Percentiles rank a stretch among this genome's conserved stretches.
phyloP scores from a whole-genome alignment of 805 yeast genomes.

The Pichia sporocuriosa region DNA sequence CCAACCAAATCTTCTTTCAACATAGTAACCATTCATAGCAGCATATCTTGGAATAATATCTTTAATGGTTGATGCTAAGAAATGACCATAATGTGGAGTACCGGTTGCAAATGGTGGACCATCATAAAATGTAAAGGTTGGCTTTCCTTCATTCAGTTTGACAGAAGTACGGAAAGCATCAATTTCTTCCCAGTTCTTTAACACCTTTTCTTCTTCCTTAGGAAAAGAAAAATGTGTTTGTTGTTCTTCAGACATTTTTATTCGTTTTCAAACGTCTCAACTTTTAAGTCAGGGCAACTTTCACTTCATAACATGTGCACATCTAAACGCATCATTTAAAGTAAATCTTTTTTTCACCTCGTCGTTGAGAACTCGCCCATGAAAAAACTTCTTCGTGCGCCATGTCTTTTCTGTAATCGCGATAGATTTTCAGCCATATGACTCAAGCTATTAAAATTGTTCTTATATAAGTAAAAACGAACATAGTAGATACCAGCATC shows the following conservation, averaged over 20 bases:
- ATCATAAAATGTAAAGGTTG: slow-evolving; percentile 89
- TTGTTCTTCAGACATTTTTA: slow-evolving; percentile 31
- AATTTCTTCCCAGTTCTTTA: slow-evolving; percentile 78
- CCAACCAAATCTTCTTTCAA: slow-evolving; percentile 98
- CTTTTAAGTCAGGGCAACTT: too few species aligned
- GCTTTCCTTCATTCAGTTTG: slow-evolving; percentile 76
- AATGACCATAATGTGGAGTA: slow-evolving; percentile 98
- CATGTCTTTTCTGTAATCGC: too few species aligned
- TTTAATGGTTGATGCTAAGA: slow-evolving; percentile 92
- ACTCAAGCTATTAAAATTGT: too few species aligned
- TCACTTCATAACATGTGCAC: too few species aligned
- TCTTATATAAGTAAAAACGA: too few species aligned
- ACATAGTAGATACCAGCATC: too few species aligned
- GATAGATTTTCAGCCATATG: too few species aligned
- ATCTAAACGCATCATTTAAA: too few species aligned
- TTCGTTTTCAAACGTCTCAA: too few species aligned
- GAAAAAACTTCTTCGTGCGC: too few species aligned
- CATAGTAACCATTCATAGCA: slow-evolving; percentile 93
- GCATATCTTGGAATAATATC: slow-evolving; percentile 98
- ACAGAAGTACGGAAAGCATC: slow-evolving; percentile 90
- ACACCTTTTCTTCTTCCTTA: slow-evolving; percentile 78
- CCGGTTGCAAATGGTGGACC: slow-evolving; percentile 99
- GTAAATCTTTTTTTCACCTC: too few species aligned
- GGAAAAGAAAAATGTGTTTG: slow-evolving; percentile 61
- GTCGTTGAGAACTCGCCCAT: too few species aligned